A percentile compares a stretch with the other conserved stretches of the same genome.
Conservation (phyloP, 345 rosid species). For the Gossypium raimondii region DNA sequence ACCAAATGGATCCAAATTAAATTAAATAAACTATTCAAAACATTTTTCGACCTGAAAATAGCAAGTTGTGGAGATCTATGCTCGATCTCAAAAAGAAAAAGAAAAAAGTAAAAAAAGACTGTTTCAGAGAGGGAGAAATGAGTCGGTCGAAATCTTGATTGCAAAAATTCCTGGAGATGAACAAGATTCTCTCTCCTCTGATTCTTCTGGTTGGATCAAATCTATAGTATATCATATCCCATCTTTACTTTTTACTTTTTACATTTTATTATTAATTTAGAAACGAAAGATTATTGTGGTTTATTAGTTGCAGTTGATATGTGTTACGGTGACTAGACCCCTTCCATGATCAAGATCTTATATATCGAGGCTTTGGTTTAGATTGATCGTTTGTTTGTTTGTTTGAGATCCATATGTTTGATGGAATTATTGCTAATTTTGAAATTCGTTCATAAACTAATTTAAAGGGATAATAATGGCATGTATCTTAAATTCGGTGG, state of each 20-base stretch:
- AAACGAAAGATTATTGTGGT: constrained; percentile 33
- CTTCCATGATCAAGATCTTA: neutral
- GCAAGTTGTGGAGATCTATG: constrained; percentile 6
- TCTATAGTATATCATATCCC: constrained; percentile 18
- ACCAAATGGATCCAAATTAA: neutral
- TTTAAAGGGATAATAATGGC: constrained; percentile 16
- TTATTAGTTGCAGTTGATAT: constrained; percentile 8
- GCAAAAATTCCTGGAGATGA: constrained; percentile 15
- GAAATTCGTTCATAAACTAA: no score
- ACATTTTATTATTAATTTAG: constrained; percentile 5
- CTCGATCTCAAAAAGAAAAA: neutral
- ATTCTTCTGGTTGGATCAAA: constrained; percentile 23
- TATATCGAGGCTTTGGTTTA: neutral
- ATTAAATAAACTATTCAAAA: neutral
- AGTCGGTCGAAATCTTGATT: neutral
- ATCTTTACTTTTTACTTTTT: constrained; percentile 2
- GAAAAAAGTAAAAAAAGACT: no score
- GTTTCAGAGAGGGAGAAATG: neutral
- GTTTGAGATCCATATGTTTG: neutral
- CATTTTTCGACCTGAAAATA: neutral
- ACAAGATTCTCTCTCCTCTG: constrained; percentile 5
- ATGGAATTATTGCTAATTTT: neutral
- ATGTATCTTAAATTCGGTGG: constrained; percentile 24
- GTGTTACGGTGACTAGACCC: neutral
- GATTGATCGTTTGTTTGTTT: neutral